Base-by-base conservation (phyloP, 1,139 yeast genomes). In the Protomyces pachydermus region DNA sequence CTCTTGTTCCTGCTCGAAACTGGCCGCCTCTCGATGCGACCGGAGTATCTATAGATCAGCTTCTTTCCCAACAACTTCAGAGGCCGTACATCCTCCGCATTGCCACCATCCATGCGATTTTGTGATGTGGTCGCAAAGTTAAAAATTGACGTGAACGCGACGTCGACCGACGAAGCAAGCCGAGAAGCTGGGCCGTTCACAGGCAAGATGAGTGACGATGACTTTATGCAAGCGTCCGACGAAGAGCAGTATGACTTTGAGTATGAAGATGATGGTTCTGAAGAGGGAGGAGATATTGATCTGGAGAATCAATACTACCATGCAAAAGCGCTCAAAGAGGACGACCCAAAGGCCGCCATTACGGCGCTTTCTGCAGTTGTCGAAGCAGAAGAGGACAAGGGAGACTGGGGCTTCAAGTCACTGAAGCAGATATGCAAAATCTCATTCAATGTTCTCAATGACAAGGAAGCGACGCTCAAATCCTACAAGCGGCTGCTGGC, bases 361-460 rank as follows among this genome's bases (percentile, higher is more conserved):
- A 73, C 70, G 2, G 78, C 77, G 65, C 81, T 85, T 64, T 69
- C 71, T 9, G 72, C 72, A 23, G 77, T 82, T 1, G 72, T 80
- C 1, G 70, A 69, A 0, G 65, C 66, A 6, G 72, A 70, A 18
- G 61, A 50, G 20, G 66, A 54, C 35, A 70, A 72, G 3, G 74
- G 76, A 50, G 83, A 46, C 32, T 67, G 69, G 69, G 75, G 82
- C 2, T 85, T 86, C 73, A 86, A 84, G 68, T 79, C 90, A 0
- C 74, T 78, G 61, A 88, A 88, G 70, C 95, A 88, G 71, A 74
- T 81, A 46, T 79, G 87, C 60, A 88, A 88, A 74, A 74, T 85
- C 9, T 73, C 78, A 46, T 81, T 80, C 67, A 70, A 74, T 28
- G 72, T 76, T 6, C 35, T 58, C 25, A 66, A 73, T 9, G 74